Evolutionary conservation across 768 basidiomycete species (phyloP).

Genomic region (Roridomyces roridus): DNA sequence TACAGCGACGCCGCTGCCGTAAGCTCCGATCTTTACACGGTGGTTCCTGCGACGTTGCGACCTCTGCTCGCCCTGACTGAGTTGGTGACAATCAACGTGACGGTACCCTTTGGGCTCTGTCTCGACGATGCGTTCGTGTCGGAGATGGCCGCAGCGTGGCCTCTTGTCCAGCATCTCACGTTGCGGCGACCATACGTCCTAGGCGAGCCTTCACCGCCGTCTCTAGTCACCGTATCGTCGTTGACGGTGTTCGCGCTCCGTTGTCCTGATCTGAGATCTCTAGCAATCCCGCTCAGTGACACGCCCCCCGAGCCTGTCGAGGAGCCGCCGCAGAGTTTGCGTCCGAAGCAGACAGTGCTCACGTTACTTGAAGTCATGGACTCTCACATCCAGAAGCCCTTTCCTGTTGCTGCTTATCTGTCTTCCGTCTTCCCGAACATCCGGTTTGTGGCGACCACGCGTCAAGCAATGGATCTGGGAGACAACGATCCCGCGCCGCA

Average conservation of each 20-base stretch:
- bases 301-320: not conserved
- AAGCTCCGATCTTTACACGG: too few relatives aligned
- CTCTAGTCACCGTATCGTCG: not conserved
- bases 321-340: not conserved
- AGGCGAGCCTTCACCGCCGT: not conserved
- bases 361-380: not conserved
- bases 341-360: not conserved
- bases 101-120: too few relatives aligned
- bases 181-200: too few relatives aligned
- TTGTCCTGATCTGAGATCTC: not conserved
- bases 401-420: not conserved
- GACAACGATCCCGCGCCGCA: too few relatives aligned
- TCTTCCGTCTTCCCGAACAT: not conserved
- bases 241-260: not conserved
- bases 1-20: too few relatives aligned
- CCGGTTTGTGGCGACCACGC: too few relatives aligned
- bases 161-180: not conserved
- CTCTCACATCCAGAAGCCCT: too few relatives aligned
- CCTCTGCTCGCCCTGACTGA: too few relatives aligned
- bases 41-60: too few relatives aligned
- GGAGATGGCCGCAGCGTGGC: not conserved
- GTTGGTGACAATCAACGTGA: too few relatives aligned
- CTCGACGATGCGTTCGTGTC: not conserved
- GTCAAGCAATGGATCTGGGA: too few relatives aligned
- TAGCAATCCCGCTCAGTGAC: not conserved